Evolutionary conservation across 2,329 filamentous ascomycete species (phyloP).

Genomic region (Sphaceloma murrayae): DNA sequence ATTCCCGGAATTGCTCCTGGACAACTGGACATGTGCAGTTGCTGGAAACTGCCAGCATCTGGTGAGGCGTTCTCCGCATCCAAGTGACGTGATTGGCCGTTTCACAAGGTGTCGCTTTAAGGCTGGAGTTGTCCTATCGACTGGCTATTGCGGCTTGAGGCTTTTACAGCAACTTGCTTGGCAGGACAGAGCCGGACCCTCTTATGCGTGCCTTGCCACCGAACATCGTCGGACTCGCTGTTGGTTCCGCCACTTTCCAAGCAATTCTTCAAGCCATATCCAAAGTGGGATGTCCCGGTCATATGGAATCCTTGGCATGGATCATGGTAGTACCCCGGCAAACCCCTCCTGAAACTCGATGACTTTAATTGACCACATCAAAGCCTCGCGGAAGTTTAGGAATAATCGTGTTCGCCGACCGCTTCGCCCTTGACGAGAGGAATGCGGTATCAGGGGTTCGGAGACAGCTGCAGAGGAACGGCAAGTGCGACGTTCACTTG

Average conservation of each 20-base stretch:
- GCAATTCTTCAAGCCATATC: too few relatives aligned
- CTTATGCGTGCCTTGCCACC: conserved; percentile 26
- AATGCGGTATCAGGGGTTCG: too few relatives aligned
- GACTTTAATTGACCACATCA: too few relatives aligned
- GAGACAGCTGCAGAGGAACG: too few relatives aligned
- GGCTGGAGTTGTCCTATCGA: conserved; percentile 45
- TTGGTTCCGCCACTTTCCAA: not conserved
- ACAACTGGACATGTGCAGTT: conserved; percentile 29
- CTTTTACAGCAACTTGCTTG: conserved; percentile 34
- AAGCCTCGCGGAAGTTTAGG: too few relatives aligned
- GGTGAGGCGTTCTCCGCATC: conserved; percentile 25
- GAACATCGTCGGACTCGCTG: not conserved
- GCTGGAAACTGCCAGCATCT: conserved; percentile 32
- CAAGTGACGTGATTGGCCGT: conserved; percentile 27
- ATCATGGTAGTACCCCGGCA: too few relatives aligned
- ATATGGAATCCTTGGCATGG: too few relatives aligned
- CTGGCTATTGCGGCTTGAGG: conserved; percentile 43
- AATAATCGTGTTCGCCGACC: too few relatives aligned
- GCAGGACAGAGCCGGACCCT: conserved; percentile 35
- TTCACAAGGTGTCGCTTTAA: conserved; percentile 41
- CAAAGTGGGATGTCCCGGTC: too few relatives aligned
- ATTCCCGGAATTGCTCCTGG: conserved; percentile 35
- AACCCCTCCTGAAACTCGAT: too few relatives aligned
- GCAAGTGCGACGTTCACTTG: too few relatives aligned
- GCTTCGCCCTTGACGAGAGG: too few relatives aligned